Conservation (phyloP, 2,329 filamentous ascomycete genomes). For the Plenodomus biglobosus region DNA sequence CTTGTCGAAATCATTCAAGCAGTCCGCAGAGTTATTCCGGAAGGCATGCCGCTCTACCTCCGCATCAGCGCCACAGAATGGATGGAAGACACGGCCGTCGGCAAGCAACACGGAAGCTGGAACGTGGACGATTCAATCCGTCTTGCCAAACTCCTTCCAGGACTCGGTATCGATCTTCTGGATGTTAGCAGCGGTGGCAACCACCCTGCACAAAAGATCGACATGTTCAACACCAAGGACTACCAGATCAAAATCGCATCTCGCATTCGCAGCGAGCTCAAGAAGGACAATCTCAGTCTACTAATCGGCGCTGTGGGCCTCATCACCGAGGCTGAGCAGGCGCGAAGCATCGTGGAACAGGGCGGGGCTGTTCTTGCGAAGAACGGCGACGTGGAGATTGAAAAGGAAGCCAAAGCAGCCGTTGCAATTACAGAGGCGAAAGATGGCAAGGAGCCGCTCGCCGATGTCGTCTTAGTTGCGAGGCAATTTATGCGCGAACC, state of each 20-base stretch:
- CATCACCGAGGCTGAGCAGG: conserved; percentile 57
- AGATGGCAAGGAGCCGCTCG: conserved; percentile 37
- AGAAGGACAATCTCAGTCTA: conserved; percentile 42
- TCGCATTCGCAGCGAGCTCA: conserved; percentile 47
- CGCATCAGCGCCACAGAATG: conserved; percentile 44
- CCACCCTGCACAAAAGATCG: conserved; percentile 46
- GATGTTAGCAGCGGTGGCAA: conserved; percentile 53
- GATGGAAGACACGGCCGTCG: conserved; percentile 39
- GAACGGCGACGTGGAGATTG: conserved; percentile 30
- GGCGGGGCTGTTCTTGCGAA: conserved; percentile 19
- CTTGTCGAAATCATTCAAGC: conserved; percentile 48
- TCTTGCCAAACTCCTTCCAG: conserved; percentile 47
- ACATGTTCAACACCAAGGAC: conserved; percentile 46
- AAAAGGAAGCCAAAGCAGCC: conserved; percentile 34
- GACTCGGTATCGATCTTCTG: conserved; percentile 48
- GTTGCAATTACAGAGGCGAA: conserved; percentile 40
- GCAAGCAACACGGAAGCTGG: conserved; percentile 42
- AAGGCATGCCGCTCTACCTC: conserved; percentile 39
- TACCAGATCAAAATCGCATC: conserved; percentile 55
- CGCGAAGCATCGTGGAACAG: conserved; percentile 48
- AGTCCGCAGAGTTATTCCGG: conserved; percentile 36
- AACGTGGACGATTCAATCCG: conserved; percentile 44
- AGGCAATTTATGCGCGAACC: conserved; percentile 59
- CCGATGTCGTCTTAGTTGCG: conserved; percentile 56
- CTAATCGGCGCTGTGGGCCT: conserved; percentile 57